A percentile compares a stretch with the other conserved stretches of the same genome.
Evolutionary conservation across 768 basidiomycete genomes (phyloP).

Genomic region (Lentinula sp.): DNA sequence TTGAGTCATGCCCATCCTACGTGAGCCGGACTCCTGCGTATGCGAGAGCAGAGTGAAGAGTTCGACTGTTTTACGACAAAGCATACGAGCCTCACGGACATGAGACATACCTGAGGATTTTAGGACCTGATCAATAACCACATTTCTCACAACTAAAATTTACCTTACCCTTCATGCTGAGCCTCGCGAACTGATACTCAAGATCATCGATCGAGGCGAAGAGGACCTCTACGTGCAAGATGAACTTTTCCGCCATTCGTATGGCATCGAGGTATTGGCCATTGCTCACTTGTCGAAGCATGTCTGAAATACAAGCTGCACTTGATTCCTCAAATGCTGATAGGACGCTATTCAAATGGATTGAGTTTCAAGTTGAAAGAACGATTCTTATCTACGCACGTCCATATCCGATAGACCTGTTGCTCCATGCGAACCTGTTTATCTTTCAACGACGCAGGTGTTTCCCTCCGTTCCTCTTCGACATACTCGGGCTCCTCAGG

Average conservation of each 20-base stretch:
- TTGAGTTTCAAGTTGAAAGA: neutral
- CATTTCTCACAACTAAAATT: neutral
- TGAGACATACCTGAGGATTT: conserved; percentile 81
- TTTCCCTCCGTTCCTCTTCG: conserved; percentile 79
- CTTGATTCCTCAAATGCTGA: conserved; percentile 99
- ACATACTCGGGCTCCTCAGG: conserved; percentile 45
- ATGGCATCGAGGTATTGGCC: conserved; percentile 96
- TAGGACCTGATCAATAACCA: conserved; percentile 8
- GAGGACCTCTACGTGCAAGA: conserved; percentile 94
- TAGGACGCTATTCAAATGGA: conserved; percentile 54
- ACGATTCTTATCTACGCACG: conserved; percentile 49
- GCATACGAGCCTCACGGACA: conserved; percentile 95
- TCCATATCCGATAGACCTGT: conserved; percentile 98
- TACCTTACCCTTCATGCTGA: conserved; percentile 77
- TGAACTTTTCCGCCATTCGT: conserved; percentile 97
- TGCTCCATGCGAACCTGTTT: conserved; percentile 95
- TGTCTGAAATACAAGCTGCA: conserved; percentile 98
- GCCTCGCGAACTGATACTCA: conserved; percentile 76
- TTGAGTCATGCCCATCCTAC: conserved; percentile 94
- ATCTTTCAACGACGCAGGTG: conserved; percentile 72
- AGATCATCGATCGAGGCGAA: conserved; percentile 97
- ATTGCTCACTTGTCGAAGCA: conserved; percentile 96
- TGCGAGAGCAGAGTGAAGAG: conserved; percentile 94
- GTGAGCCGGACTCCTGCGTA: conserved; percentile 87
- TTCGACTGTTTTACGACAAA: conserved; percentile 98